These are phyloP conservation scores for Geotrichum australiense DNA, from an alignment of 1,139 yeast species.

Conservation along the genomic window DNA sequence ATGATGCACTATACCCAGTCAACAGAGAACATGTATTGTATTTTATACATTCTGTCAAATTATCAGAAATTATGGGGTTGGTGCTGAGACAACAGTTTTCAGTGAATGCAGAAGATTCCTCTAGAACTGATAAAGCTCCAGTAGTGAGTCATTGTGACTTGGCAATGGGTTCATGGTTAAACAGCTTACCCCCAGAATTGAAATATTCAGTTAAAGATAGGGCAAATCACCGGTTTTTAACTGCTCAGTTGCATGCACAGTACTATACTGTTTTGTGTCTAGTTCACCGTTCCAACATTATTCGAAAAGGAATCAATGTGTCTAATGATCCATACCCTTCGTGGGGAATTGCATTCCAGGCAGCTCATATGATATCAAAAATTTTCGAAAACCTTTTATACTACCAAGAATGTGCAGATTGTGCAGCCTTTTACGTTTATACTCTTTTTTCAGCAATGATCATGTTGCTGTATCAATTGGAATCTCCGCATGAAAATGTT, in stretches of 20 bases:
- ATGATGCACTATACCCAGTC: conserved; percentile 41
- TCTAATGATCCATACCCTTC: conserved; percentile 59
- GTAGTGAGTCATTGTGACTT: conserved; percentile 67
- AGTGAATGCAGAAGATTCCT: conserved; percentile 55
- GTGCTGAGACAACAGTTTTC: conserved; percentile 67
- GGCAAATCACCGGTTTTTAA: conserved; percentile 46
- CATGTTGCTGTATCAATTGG: conserved; percentile 68
- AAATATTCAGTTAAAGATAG: conserved; percentile 55
- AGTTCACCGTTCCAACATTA: conserved; percentile 64
- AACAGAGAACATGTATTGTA: conserved; percentile 46
- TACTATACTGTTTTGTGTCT: conserved; percentile 67
- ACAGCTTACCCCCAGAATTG: conserved; percentile 56
- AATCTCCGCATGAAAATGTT: conserved; percentile 49
- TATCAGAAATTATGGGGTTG: conserved; percentile 68
- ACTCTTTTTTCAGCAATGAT: conserved; percentile 59
- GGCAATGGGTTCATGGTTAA: conserved; percentile 75
- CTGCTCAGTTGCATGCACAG: conserved; percentile 59
- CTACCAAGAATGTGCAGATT: conserved; percentile 45
- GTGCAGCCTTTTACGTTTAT: conserved; percentile 51
- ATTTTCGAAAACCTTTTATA: conserved; percentile 54
- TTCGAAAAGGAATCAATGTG: conserved; percentile 35
- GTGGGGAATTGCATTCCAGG: conserved; percentile 84
- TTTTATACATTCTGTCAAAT: conserved; percentile 58
- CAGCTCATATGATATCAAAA: conserved; percentile 70
- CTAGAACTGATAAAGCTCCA: conserved; percentile 42